These are phyloP conservation scores for Cynanchum wilfordii DNA, from an alignment of 257 asterid species.

Conservation along the genomic window DNA sequence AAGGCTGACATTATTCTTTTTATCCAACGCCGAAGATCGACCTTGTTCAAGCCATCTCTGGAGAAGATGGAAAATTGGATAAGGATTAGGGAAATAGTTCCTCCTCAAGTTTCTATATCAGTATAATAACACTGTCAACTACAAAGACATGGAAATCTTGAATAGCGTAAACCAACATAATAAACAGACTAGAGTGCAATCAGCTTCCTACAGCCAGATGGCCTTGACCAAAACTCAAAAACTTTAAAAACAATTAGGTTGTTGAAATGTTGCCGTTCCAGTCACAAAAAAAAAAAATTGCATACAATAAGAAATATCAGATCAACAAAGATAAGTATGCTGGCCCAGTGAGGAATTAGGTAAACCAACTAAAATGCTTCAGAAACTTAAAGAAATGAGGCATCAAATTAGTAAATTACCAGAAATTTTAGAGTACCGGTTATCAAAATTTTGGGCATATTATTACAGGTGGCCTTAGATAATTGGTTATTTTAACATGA, in stretches of 20 bases:
- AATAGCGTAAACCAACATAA: neutral
- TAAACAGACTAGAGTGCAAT: neutral
- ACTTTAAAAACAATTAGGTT: neutral
- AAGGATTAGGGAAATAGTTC: neutral
- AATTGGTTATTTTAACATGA: neutral
- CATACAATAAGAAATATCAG: neutral
- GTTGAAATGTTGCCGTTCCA: neutral
- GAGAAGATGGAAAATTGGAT: neutral
- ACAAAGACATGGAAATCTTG: neutral
- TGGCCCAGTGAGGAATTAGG: neutral
- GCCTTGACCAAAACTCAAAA: neutral
- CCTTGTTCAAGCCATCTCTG: constrained; percentile 59
- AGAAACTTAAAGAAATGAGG: neutral
- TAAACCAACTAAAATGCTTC: neutral
- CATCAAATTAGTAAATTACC: neutral
- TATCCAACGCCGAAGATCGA: constrained; percentile 27
- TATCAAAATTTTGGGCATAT: neutral
- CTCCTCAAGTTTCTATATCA: neutral
- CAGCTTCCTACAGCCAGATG: neutral
- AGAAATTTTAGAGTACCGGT: neutral
- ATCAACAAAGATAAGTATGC: neutral
- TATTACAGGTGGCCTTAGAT: neutral
- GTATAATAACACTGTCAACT: neutral
- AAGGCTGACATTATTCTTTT: constrained; percentile 33
- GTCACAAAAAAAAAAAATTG: neutral